Conservation (phyloP, 129 eudicot genomes). For the Calendula officinalis region DNA sequence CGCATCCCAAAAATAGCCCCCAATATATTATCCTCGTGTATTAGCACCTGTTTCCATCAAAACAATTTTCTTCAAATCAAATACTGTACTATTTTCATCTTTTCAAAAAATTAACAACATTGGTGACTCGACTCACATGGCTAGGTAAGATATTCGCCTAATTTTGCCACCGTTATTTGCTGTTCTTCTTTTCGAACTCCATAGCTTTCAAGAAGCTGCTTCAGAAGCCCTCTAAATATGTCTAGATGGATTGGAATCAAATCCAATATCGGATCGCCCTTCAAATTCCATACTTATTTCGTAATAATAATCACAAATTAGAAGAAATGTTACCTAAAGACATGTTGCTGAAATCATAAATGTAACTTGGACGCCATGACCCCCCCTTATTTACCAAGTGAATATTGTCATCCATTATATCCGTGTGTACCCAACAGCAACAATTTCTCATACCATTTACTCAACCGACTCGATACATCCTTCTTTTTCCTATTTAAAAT, state of each 20-base stretch:
- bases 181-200: slow-evolving; percentile 42
- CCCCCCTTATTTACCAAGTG: slow-evolving; percentile 47
- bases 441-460: slow-evolving; percentile 61
- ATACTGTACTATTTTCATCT: too few relatives aligned
- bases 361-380: slow-evolving; percentile 72
- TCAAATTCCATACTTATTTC: too few relatives aligned
- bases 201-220: slow-evolving; percentile 67
- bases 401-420: slow-evolving; percentile 93
- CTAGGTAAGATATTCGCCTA: slow-evolving; percentile 52
- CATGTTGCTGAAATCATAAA: slow-evolving; percentile 88
- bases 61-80: not conserved
- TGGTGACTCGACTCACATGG: slow-evolving; percentile 44
- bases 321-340: slow-evolving; percentile 57
- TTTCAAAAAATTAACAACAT: not conserved
- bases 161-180: slow-evolving; percentile 17
- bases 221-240: slow-evolving; percentile 73
- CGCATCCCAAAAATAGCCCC: not conserved
- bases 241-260: slow-evolving; percentile 78
- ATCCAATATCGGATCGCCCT: slow-evolving; percentile 84
- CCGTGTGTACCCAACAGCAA: slow-evolving; percentile 91
- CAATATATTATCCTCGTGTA: not conserved
- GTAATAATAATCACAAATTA: not conserved
- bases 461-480: slow-evolving; percentile 52
- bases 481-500: slow-evolving; percentile 59
- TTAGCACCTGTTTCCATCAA: slow-evolving; percentile 52